Conservation (phyloP, 768 basidiomycete genomes). For the Steccherinum ochraceum region DNA sequence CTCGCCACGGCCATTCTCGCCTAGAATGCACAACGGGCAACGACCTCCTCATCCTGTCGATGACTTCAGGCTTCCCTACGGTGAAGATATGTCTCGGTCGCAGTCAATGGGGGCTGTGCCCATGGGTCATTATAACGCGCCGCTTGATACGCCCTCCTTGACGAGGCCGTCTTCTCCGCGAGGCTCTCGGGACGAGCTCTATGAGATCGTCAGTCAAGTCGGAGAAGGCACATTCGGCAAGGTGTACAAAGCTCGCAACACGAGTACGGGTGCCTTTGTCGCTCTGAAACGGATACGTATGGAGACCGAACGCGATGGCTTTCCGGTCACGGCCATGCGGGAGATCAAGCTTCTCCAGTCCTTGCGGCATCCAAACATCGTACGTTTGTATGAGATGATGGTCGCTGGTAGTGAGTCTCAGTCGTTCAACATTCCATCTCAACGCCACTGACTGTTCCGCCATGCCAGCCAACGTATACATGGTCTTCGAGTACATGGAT, state of each 20-base stretch:
- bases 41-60: neutral
- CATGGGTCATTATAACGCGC: neutral
- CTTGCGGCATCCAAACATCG: conserved; percentile 82
- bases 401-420: conserved; percentile 77
- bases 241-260: conserved; percentile 92
- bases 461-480: conserved; percentile 83
- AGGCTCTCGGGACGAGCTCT: conserved; percentile 46
- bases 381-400: conserved; percentile 96
- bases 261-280: conserved; percentile 66
- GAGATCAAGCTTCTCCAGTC: conserved; percentile 97
- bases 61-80: neutral
- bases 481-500: conserved; percentile 99
- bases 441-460: conserved; percentile 7
- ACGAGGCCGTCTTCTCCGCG: conserved; percentile 14
- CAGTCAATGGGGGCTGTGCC: neutral
- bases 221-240: conserved; percentile 99
- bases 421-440: neutral
- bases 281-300: conserved; percentile 96
- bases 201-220: conserved; percentile 86
- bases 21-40: neutral
- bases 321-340: conserved; percentile 97
- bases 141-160: neutral
- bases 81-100: neutral
- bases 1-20: neutral
- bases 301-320: conserved; percentile 96